phyloP scores from a whole-genome alignment of 176 grass and related monocot genomes.

The Musa acuminata region DNA sequence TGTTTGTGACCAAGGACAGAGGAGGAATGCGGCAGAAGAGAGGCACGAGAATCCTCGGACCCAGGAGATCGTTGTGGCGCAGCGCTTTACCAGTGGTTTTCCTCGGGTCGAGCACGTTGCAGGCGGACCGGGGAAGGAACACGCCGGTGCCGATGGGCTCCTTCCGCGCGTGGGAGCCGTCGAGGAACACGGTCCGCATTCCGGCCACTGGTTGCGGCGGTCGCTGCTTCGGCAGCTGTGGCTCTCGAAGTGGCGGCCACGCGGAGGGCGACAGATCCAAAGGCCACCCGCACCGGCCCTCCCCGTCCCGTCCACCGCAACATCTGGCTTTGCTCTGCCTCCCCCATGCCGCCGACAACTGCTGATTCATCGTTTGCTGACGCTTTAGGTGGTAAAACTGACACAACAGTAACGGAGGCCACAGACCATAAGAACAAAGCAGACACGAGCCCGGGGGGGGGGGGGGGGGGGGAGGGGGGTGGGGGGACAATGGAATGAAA shows the following conservation, averaged over 20 bases:
- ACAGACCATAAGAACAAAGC: background rate
- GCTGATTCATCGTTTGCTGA: conserved; percentile 24
- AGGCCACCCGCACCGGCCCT: background rate
- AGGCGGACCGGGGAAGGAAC: conserved; percentile 46
- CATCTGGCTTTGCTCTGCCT: conserved; percentile 1
- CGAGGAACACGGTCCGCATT: conserved; percentile 64
- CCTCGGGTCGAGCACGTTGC: conserved; percentile 21
- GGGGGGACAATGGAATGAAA: background rate
- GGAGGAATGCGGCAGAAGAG: background rate
- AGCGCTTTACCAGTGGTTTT: conserved; percentile 38
- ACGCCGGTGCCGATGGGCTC: conserved; percentile 84
- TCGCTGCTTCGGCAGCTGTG: conserved; percentile 21
- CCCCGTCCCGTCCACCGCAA: background rate
- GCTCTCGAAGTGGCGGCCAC: conserved; percentile 41
- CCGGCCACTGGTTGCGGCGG: background rate
- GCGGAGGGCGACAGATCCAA: conserved; percentile 31
- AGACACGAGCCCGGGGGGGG: background rate
- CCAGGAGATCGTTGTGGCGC: background rate
- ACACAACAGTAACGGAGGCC: background rate
- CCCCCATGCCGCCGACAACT: background rate
- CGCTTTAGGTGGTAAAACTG: conserved; percentile 28
- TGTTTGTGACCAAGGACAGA: background rate
- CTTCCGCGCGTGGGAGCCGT: conserved; percentile 30
- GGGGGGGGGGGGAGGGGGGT: no score
- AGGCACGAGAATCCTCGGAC: background rate